These are phyloP conservation scores for Colletotrichum gloeosporioides DNA, from an alignment of 2,329 filamentous ascomycete species.

Conservation along the genomic window DNA sequence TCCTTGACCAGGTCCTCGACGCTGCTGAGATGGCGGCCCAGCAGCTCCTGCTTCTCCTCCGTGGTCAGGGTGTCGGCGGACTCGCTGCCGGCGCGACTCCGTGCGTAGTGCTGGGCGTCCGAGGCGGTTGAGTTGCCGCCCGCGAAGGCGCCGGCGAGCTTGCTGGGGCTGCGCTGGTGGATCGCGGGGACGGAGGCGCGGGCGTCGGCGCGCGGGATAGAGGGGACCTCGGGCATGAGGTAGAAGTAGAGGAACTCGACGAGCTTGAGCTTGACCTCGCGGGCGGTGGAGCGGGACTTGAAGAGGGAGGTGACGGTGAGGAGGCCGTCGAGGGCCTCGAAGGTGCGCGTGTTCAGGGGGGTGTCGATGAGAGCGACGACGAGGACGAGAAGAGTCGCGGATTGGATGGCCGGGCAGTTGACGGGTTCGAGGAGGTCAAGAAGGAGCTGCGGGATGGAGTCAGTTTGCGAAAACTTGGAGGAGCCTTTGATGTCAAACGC, in stretches of 20 bases:
- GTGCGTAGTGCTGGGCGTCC: slow-evolving; percentile 34
- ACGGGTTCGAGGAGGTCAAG: slow-evolving; percentile 92
- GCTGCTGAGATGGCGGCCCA: slow-evolving; percentile 79
- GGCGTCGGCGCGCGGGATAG: slow-evolving; percentile 55
- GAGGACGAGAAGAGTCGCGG: slow-evolving; percentile 85
- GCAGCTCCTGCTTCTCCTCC: slow-evolving; percentile 80
- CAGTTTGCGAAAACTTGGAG: neutral
- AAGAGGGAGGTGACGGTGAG: slow-evolving; percentile 92
- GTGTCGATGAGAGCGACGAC: slow-evolving; percentile 87
- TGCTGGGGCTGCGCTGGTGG: slow-evolving; percentile 72
- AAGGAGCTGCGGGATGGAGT: slow-evolving; percentile 62
- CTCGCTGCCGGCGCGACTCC: slow-evolving; percentile 39
- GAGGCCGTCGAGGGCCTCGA: slow-evolving; percentile 90
- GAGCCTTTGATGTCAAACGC: slow-evolving; percentile 28
- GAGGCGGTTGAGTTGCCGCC: slow-evolving; percentile 32
- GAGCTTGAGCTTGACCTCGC: slow-evolving; percentile 93
- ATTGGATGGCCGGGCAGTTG: slow-evolving; percentile 92
- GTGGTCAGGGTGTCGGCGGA: slow-evolving; percentile 65
- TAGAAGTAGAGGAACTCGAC: slow-evolving; percentile 99
- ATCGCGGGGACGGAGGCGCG: slow-evolving; percentile 54
- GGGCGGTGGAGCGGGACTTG: slow-evolving; percentile 83
- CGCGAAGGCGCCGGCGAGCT: slow-evolving; percentile 65
- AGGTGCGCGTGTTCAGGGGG: slow-evolving; percentile 87
- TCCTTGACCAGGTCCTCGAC: slow-evolving; percentile 88
- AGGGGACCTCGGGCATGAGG: slow-evolving; percentile 86